Evolutionary conservation across 139 green algal genomes (phyloP).

Genomic region (Haematococcus sp.): DNA sequence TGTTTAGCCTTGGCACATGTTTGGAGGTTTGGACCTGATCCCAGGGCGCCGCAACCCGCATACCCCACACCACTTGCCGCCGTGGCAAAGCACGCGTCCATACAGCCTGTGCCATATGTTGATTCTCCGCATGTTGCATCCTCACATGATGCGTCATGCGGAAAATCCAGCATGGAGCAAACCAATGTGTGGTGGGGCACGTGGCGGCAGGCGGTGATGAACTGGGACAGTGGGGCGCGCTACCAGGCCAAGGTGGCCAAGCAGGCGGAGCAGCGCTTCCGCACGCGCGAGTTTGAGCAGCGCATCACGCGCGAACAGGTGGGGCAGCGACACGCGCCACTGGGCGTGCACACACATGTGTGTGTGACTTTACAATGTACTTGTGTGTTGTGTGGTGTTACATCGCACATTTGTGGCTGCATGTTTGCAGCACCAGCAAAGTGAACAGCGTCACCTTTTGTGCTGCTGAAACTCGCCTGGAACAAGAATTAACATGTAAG

Average conservation of each 20-base stretch:
- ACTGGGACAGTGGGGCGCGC: constrained; percentile 38
- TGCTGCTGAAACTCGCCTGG: no score
- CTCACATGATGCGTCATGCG: no score
- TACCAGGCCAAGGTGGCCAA: constrained; percentile 27
- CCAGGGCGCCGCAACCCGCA: no score
- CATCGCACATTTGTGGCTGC: background rate
- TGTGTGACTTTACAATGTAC: background rate
- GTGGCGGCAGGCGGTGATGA: background rate
- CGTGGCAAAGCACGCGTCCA: no score
- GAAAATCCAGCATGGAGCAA: background rate
- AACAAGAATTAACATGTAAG: no score
- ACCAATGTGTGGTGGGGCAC: background rate
- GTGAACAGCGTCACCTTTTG: no score
- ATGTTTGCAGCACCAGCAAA: no score
- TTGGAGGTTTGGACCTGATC: no score
- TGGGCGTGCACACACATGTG: background rate
- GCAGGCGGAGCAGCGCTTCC: constrained; percentile 32
- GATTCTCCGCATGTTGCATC: no score
- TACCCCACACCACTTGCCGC: no score
- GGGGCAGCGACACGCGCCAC: background rate
- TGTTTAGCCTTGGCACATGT: no score
- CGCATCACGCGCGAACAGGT: constrained; percentile 40
- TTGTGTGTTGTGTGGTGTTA: background rate
- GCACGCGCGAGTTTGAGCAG: constrained; percentile 33
- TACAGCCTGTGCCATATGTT: no score